phyloP scores from a whole-genome alignment of 768 basidiomycete genomes.

The Lentinula lateritia region DNA sequence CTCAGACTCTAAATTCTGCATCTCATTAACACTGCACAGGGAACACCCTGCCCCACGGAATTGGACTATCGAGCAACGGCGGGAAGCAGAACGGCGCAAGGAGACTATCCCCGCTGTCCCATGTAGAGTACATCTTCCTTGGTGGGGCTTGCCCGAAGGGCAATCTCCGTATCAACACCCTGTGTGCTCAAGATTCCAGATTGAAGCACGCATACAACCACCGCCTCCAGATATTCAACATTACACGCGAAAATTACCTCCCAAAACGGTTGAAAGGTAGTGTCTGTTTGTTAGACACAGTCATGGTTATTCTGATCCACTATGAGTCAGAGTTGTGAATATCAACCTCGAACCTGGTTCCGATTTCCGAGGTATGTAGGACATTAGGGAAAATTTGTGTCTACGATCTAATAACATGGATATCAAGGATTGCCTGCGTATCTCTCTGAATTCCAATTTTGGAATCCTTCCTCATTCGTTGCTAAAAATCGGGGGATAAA shows the following conservation, averaged over 20 bases:
- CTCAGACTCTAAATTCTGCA: neutral
- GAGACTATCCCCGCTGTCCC: slow-evolving; percentile 19
- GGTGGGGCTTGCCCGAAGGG: slow-evolving; percentile 25
- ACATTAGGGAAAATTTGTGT: neutral
- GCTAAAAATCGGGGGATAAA: slow-evolving; percentile 24
- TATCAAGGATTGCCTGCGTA: slow-evolving; percentile 35
- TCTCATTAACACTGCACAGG: slow-evolving; percentile 16
- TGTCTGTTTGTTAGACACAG: neutral
- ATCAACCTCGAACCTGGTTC: slow-evolving; percentile 53
- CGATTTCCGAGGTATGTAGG: slow-evolving; percentile 53
- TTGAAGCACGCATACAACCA: neutral
- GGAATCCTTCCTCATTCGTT: slow-evolving; percentile 53
- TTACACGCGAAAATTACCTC: slow-evolving; percentile 1
- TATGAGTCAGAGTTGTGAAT: slow-evolving; percentile 41
- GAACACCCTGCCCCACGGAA: slow-evolving; percentile 25
- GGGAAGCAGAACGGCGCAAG: slow-evolving; percentile 4
- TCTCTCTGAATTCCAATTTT: slow-evolving; percentile 54
- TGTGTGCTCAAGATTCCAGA: slow-evolving; percentile 27
- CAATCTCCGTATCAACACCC: slow-evolving; percentile 25
- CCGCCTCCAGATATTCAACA: neutral
- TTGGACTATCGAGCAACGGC: neutral
- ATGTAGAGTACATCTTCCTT: slow-evolving; percentile 11
- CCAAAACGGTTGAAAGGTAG: neutral
- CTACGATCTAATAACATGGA: neutral
- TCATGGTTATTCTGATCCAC: neutral